A percentile compares a stretch with the other conserved stretches of the same genome.
These are phyloP conservation scores for Favolaschia claudopus DNA, from an alignment of 768 basidiomycete genomes.

Conservation along the genomic window DNA sequence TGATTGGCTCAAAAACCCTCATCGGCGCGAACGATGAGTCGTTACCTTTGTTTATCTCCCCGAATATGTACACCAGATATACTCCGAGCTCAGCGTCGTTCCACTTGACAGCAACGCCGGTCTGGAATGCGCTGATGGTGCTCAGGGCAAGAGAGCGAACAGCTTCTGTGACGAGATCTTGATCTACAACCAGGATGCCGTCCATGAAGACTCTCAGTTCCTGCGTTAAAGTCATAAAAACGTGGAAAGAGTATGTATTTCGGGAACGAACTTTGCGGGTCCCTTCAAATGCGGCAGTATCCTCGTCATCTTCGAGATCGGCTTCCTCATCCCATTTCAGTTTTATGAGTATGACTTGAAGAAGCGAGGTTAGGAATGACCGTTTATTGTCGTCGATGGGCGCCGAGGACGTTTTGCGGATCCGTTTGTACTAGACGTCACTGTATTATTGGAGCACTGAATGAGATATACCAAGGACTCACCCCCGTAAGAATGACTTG, in stretches of 20 bases:
- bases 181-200: constrained; percentile 85
- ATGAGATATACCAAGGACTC: constrained; percentile 39
- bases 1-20: constrained; percentile 10
- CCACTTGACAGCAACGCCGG: constrained; percentile 78
- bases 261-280: constrained; percentile 74
- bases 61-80: constrained; percentile 94
- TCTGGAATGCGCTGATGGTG: constrained; percentile 76
- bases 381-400: constrained; percentile 72
- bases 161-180: constrained; percentile 81
- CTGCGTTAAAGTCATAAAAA: constrained; percentile 49
- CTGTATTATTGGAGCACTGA: constrained; percentile 5
- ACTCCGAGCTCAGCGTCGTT: constrained; percentile 92
- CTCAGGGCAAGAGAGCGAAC: constrained; percentile 76
- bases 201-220: constrained; percentile 89
- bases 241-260: not conserved
- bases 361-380: constrained; percentile 78
- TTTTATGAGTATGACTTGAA: constrained; percentile 83
- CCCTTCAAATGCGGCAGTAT: constrained; percentile 80
- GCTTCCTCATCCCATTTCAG: constrained; percentile 90
- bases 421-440: constrained; percentile 78
- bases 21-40: constrained; percentile 32
- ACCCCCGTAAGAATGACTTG: constrained; percentile 78
- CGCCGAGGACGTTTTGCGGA: constrained; percentile 64
- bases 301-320: constrained; percentile 87
- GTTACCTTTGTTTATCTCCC: constrained; percentile 88